Conservation (phyloP, 2,329 filamentous ascomycete species). For the Aureobasidium uvarum region DNA sequence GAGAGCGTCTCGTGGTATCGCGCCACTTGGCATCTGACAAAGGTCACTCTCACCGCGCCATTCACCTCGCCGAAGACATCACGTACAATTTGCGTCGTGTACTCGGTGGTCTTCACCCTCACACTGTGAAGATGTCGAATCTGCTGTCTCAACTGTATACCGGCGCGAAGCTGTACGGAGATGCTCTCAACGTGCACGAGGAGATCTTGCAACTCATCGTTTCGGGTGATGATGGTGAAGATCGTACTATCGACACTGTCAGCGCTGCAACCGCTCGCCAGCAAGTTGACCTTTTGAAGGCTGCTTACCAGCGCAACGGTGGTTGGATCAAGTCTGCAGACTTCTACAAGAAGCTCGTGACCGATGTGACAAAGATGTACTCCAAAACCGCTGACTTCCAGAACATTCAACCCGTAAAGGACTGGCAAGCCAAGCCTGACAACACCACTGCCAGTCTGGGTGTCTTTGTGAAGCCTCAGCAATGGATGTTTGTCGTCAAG, state of each 20-base stretch:
- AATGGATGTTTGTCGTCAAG: conserved; percentile 22
- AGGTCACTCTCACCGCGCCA: conserved; percentile 45
- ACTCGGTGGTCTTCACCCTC: conserved; percentile 49
- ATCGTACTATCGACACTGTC: conserved; percentile 15
- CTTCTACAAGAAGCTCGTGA: conserved; percentile 48
- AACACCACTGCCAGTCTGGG: not conserved
- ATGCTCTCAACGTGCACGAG: conserved; percentile 40
- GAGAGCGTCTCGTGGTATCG: conserved; percentile 54
- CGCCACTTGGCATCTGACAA: conserved; percentile 48
- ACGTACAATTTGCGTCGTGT: conserved; percentile 57
- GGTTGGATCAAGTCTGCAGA: conserved; percentile 49
- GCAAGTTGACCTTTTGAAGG: conserved; percentile 42
- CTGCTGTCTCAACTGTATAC: conserved; percentile 54
- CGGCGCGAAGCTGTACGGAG: conserved; percentile 30
- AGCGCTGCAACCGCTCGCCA: conserved; percentile 37
- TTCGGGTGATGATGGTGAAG: conserved; percentile 32
- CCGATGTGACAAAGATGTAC: not conserved
- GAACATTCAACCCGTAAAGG: not conserved
- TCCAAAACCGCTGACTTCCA: not conserved
- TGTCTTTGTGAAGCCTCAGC: conserved; percentile 4
- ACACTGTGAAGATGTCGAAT: conserved; percentile 52
- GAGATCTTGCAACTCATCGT: conserved; percentile 36
- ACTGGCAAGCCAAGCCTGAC: conserved; percentile 19
- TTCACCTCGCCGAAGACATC: conserved; percentile 54
- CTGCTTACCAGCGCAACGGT: conserved; percentile 46